Percentiles rank a stretch among this genome's conserved stretches.
Conservation (phyloP, 2,329 filamentous ascomycete genomes). For the Madurella mycetomatis region DNA sequence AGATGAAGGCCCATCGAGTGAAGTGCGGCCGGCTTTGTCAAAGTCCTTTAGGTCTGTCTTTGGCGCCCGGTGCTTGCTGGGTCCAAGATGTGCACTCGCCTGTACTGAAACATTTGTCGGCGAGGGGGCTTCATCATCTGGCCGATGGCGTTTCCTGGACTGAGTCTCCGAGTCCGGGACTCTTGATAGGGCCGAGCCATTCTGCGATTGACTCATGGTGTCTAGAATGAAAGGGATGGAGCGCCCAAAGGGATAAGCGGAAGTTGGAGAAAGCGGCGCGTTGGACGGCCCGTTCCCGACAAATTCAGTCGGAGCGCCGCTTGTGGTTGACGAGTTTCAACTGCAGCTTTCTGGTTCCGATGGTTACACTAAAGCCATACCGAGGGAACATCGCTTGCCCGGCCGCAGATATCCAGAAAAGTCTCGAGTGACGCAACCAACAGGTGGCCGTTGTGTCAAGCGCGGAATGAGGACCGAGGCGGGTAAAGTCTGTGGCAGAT, state of each 20-base stretch:
- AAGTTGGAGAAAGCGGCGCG: too few species aligned
- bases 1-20: conserved; percentile 5
- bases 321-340: neutral
- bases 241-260: too few species aligned
- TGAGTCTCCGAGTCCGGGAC: neutral
- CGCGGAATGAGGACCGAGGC: neutral
- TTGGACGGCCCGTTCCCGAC: too few species aligned
- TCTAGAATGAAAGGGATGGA: neutral
- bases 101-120: neutral
- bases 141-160: conserved; percentile 13
- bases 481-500: neutral
- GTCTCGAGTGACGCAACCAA: neutral
- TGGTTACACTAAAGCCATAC: conserved; percentile 1
- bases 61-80: neutral
- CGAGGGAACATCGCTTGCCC: neutral
- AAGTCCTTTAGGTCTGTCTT: neutral
- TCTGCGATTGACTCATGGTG: conserved; percentile 9
- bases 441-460: neutral
- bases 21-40: neutral
- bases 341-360: neutral
- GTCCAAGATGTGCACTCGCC: neutral
- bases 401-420: neutral
- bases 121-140: conserved; percentile 7
- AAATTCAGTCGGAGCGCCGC: neutral
- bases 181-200: neutral